Conservation (phyloP, 495 filamentous ascomycete genomes). For the Talaromyces stipitatus region DNA sequence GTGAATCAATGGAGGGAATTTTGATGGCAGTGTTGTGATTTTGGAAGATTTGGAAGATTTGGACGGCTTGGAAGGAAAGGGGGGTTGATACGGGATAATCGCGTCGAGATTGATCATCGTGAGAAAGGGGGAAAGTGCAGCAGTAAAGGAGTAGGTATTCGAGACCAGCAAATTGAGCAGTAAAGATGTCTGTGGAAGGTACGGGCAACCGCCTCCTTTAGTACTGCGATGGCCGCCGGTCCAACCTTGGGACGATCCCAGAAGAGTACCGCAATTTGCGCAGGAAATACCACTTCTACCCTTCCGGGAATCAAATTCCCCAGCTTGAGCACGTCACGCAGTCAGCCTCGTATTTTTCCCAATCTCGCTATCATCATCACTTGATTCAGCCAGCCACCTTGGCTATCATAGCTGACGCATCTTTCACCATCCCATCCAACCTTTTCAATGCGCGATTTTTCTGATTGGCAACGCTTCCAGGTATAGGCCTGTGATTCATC, state of each 20-base stretch:
- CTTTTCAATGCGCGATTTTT: neutral
- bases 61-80: neutral
- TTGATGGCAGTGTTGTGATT: neutral
- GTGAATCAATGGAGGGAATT: neutral
- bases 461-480: neutral
- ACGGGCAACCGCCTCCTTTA: neutral
- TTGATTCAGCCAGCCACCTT: neutral
- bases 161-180: too few species aligned
- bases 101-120: neutral
- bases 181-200: neutral
- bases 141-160: neutral
- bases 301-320: too few species aligned
- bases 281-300: too few species aligned
- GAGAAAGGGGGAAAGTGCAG: neutral
- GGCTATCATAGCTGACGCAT: neutral
- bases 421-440: neutral
- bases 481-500: neutral
- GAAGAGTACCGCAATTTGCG: too few species aligned
- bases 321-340: too few species aligned
- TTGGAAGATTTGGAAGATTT: neutral
- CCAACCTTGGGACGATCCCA: too few species aligned
- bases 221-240: neutral
- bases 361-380: too few species aligned
- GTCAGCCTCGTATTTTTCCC: too few species aligned
- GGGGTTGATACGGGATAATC: neutral